Percentiles rank a stretch among this genome's conserved stretches.
Evolutionary conservation across 1,139 yeast genomes (phyloP).

Genomic region (Lodderomyces metapsilosis): DNA sequence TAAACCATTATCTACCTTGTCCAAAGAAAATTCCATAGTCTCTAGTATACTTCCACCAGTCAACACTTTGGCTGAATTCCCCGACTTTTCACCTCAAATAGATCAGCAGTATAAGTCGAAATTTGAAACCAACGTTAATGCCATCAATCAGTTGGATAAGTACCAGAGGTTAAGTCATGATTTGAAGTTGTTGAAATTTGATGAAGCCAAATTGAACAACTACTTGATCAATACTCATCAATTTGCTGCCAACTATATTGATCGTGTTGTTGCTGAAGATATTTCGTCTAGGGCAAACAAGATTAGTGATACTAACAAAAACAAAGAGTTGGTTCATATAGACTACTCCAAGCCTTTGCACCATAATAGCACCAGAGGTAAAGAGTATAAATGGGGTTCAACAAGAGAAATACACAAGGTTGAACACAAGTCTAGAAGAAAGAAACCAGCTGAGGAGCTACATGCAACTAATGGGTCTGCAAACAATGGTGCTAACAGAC

Average conservation of each 20-base stretch:
- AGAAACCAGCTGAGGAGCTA: constrained; percentile 11
- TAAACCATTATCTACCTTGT: constrained; percentile 3
- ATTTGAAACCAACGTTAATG: constrained; percentile 28
- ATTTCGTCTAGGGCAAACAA: constrained; percentile 24
- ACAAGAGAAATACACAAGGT: constrained; percentile 23
- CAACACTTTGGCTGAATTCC: background rate
- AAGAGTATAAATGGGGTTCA: constrained; percentile 34
- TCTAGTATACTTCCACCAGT: constrained; percentile 9
- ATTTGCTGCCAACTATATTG: constrained; percentile 32
- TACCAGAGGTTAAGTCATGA: constrained; percentile 26
- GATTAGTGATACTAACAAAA: constrained; percentile 18
- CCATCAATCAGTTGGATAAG: constrained; percentile 30
- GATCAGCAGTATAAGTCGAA: constrained; percentile 13
- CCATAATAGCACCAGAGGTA: constrained; percentile 24
- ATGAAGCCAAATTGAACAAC: constrained; percentile 25
- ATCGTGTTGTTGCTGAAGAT: constrained; percentile 38
- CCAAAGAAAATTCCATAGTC: constrained; percentile 9
- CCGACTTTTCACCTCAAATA: constrained; percentile 6
- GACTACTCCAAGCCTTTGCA: constrained; percentile 19
- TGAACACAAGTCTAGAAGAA: constrained; percentile 15
- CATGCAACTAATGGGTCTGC: constrained; percentile 3
- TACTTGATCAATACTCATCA: constrained; percentile 26
- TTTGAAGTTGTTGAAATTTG: constrained; percentile 27
- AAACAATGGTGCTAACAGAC: constrained; percentile 12
- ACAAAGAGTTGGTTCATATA: constrained; percentile 15